Evolutionary conservation across 2,329 filamentous ascomycete genomes (phyloP).

Genomic region (Pseudogymnoascus sp.): DNA sequence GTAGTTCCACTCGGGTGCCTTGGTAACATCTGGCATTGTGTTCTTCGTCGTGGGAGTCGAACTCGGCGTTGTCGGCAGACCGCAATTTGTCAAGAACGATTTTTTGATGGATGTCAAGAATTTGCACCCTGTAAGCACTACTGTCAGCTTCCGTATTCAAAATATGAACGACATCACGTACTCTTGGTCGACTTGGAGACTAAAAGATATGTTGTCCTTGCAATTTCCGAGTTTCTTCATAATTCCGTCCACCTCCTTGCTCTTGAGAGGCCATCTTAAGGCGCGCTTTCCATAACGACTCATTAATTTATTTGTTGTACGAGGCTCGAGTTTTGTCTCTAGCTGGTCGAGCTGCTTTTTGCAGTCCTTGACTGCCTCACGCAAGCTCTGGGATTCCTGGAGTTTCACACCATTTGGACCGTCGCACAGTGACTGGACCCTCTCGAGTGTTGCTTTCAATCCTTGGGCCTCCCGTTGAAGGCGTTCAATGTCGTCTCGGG

Average conservation of each 20-base stretch:
- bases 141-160: neutral
- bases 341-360: conserved; percentile 20
- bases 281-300: conserved; percentile 27
- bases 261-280: conserved; percentile 34
- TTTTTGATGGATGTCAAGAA: conserved; percentile 7
- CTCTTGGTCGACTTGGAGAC: conserved; percentile 31
- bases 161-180: conserved; percentile 18
- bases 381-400: conserved; percentile 22
- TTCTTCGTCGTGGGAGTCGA: conserved; percentile 30
- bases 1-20: conserved; percentile 28
- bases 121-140: neutral
- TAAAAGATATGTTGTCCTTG: conserved; percentile 24
- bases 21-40: conserved; percentile 27
- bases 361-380: conserved; percentile 17
- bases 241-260: conserved; percentile 28
- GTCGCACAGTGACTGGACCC: conserved; percentile 23
- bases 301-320: conserved; percentile 25
- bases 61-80: conserved; percentile 20
- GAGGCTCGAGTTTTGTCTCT: conserved; percentile 21
- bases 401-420: conserved; percentile 23
- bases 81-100: conserved; percentile 4
- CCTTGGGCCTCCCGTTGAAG: conserved; percentile 25
- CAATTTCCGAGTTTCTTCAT: conserved; percentile 25
- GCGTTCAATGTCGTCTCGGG: conserved; percentile 28
- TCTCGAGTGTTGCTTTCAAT: conserved; percentile 24